A percentile compares a stretch with the other conserved stretches of the same genome.
phyloP scores from a whole-genome alignment of 1,284 basidiomycete genomes.

The Anthracocystis setariae region DNA sequence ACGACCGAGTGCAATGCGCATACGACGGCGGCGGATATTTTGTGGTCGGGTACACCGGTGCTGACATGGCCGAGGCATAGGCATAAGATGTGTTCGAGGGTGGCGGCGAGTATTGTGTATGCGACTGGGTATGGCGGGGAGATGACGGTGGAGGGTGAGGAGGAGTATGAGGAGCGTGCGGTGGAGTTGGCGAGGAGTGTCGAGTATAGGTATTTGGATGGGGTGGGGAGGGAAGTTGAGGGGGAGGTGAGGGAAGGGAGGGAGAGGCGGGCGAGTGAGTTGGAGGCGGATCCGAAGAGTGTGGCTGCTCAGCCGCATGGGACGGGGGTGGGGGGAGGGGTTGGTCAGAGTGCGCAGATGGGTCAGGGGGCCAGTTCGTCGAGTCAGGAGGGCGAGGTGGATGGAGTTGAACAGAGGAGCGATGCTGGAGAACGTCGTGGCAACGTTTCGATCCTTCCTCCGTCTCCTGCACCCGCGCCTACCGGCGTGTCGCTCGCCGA shows the following conservation, averaged over 20 bases:
- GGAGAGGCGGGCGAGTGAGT: constrained; percentile 27
- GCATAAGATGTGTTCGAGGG: constrained; percentile 75
- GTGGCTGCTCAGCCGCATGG: constrained; percentile 40
- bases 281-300: constrained; percentile 42
- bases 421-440: constrained; percentile 4
- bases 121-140: constrained; percentile 73
- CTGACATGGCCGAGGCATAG: constrained; percentile 73
- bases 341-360: too few species aligned
- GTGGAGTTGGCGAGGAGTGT: constrained; percentile 71
- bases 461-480: constrained; percentile 37
- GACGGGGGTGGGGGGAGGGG: neutral
- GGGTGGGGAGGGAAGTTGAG: constrained; percentile 16
- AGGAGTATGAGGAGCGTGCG: constrained; percentile 73
- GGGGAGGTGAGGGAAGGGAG: constrained; percentile 3
- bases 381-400: neutral
- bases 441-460: constrained; percentile 13
- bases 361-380: too few species aligned
- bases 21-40: constrained; percentile 74
- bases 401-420: neutral
- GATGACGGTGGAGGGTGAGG: constrained; percentile 72
- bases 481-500: constrained; percentile 44
- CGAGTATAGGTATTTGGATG: constrained; percentile 63
- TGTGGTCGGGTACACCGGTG: constrained; percentile 75
- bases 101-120: constrained; percentile 73
- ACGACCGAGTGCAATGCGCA: constrained; percentile 77